Base-by-base conservation (phyloP, 495 filamentous ascomycete genomes). In the Astrothelium macrocarpum region DNA sequence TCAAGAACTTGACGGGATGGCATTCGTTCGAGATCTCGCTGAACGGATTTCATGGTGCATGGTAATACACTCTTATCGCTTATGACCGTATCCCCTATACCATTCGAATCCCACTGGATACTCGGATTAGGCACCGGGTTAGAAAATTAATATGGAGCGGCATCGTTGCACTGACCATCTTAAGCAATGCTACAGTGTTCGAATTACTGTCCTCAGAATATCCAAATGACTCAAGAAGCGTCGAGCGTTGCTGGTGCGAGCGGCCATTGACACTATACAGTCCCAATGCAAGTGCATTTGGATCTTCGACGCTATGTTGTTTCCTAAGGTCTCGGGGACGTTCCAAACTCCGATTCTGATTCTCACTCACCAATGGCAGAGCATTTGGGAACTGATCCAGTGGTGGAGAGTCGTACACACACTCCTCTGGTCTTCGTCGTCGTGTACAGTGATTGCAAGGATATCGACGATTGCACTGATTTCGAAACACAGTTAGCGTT, bases 1-100 rank as follows among this genome's bases (percentile, higher is more conserved):
- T 75, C 73, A 0, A 75, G 36, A 45, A 73, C 67, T 1, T 46
- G 66, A 12, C 70, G 68, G 16, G 45, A 32, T 16, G 68, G 70
- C 45, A 73, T 72, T 11, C 45, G 26, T 20, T 53, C 62, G 20
- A 73, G n/a, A 12, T 60, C 56, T 2, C 32, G 31, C 23, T 68
- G 64, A 2, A 69, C 65, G 1, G n/a, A n/a, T n/a, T n/a, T n/a
- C n/a, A n/a, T n/a, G n/a, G n/a, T n/a, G n/a, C n/a, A n/a, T n/a
- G n/a, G n/a, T n/a, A n/a, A n/a, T n/a, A n/a, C n/a, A n/a, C n/a
- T n/a, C n/a, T n/a, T n/a, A n/a, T n/a, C n/a, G n/a, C n/a, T n/a
- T n/a, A n/a, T n/a, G n/a, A n/a, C n/a, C n/a, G n/a, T n/a, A n/a
- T n/a, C n/a, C n/a, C n/a, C n/a, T n/a, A n/a, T n/a, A n/a, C n/a